These are phyloP conservation scores for Neonectria neomacrospora DNA, from an alignment of 2,329 filamentous ascomycete species.

Conservation along the genomic window DNA sequence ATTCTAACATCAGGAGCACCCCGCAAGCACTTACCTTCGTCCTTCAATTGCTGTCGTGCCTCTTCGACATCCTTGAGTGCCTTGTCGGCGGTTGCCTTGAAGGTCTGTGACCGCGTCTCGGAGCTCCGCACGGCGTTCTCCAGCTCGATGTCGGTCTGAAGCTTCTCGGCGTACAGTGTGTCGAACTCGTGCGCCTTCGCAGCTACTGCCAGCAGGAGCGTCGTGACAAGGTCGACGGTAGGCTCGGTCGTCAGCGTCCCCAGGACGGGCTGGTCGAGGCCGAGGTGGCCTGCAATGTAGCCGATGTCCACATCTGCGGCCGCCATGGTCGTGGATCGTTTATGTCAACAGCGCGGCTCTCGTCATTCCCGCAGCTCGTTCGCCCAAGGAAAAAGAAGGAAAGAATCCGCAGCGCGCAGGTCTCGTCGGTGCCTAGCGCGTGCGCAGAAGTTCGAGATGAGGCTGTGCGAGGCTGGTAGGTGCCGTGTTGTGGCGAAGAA, in stretches of 20 bases:
- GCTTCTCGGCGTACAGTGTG: constrained; percentile 84
- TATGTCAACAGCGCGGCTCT: constrained; percentile 39
- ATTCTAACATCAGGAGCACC: not conserved
- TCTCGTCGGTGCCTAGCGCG: constrained; percentile 10
- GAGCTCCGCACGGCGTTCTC: constrained; percentile 88
- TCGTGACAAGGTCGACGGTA: constrained; percentile 80
- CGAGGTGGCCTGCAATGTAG: constrained; percentile 78
- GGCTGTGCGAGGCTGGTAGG: constrained; percentile 6
- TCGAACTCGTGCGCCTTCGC: constrained; percentile 86
- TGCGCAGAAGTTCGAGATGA: constrained; percentile 2
- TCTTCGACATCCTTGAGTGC: constrained; percentile 85
- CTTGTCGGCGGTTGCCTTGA: constrained; percentile 85
- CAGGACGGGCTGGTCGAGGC: constrained; percentile 73
- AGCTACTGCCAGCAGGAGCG: constrained; percentile 79
- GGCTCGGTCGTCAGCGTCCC: constrained; percentile 71
- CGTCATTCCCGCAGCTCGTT: constrained; percentile 43
- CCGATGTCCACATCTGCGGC: constrained; percentile 70
- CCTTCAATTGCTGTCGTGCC: constrained; percentile 80
- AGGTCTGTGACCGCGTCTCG: constrained; percentile 83
- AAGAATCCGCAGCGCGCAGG: constrained; percentile 7
- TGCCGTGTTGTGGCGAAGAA: constrained; percentile 12
- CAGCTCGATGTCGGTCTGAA: constrained; percentile 89
- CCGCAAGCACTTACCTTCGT: constrained; percentile 72
- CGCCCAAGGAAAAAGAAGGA: not conserved
- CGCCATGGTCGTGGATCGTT: constrained; percentile 53